Conservation (phyloP, 805 yeast genomes). For the Cyberlindnera amylophila region DNA sequence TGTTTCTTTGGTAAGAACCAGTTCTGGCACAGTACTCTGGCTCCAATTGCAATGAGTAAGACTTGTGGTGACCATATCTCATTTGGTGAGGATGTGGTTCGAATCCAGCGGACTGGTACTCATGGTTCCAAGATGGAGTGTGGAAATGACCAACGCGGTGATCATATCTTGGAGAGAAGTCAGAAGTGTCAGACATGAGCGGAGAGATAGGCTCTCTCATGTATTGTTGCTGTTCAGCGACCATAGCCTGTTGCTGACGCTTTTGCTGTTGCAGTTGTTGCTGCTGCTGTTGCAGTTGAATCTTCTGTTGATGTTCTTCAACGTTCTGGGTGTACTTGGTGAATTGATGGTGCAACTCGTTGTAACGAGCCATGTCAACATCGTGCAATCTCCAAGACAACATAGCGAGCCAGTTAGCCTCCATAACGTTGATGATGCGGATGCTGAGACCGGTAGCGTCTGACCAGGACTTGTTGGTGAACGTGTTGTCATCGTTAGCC, state of each 20-base stretch:
- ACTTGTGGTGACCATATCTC: conserved; percentile 17
- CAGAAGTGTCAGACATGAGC: conserved; percentile 16
- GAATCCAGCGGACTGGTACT: conserved; percentile 16
- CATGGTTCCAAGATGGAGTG: conserved; percentile 14
- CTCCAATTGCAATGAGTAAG: conserved; percentile 18
- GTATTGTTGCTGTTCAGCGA: conserved; percentile 12
- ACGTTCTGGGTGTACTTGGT: conserved; percentile 22
- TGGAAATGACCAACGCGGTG: conserved; percentile 5
- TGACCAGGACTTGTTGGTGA: conserved; percentile 92
- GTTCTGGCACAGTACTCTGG: conserved; percentile 25
- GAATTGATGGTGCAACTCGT: conserved; percentile 23
- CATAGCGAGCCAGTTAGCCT: conserved; percentile 62
- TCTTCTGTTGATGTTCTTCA: conserved; percentile 21
- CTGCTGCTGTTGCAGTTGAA: conserved; percentile 12
- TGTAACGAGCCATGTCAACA: conserved; percentile 25
- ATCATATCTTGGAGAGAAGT: conserved; percentile 20
- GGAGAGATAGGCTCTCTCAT: conserved; percentile 23
- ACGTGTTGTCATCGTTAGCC: conserved; percentile 94
- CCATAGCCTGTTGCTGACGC: conserved; percentile 7
- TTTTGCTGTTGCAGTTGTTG: conserved; percentile 13
- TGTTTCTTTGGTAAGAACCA: conserved; percentile 21
- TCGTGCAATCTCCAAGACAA: conserved; percentile 58
- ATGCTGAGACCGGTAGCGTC: conserved; percentile 86
- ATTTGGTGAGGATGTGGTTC: conserved; percentile 9
- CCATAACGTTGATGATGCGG: conserved; percentile 56